Percentiles rank a stretch among this genome's conserved stretches.
These are phyloP conservation scores for Beauveria sp. DNA, from an alignment of 2,329 filamentous ascomycete species.

Conservation along the genomic window DNA sequence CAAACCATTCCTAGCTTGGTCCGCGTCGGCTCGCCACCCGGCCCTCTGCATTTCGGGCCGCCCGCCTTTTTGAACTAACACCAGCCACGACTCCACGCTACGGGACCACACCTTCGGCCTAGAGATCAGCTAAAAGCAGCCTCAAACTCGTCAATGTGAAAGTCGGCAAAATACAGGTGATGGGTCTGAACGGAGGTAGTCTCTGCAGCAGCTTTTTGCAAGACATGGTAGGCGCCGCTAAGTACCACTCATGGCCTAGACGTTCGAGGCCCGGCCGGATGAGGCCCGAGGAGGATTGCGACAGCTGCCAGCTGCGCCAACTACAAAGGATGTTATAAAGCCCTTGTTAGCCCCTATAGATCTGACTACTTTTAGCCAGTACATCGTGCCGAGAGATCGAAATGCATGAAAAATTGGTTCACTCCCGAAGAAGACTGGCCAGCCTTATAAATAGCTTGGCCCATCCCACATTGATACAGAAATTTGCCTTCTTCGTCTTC, in stretches of 20 bases:
- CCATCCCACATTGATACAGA: background rate
- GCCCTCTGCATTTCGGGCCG: background rate
- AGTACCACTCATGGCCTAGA: background rate
- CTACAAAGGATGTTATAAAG: background rate
- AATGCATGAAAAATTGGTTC: background rate
- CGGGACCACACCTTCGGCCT: background rate
- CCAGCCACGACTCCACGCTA: background rate
- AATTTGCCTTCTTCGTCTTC: no score
- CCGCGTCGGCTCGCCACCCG: background rate
- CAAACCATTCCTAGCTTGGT: no score
- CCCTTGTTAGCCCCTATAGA: background rate
- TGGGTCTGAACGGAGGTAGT: no score
- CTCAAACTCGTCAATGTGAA: background rate
- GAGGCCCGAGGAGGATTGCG: background rate
- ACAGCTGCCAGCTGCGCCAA: background rate
- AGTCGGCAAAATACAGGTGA: no score
- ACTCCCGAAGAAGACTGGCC: background rate
- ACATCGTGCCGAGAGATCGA: background rate
- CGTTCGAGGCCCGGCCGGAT: background rate
- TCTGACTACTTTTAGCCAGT: background rate
- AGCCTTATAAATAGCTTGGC: background rate
- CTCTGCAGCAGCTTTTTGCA: no score
- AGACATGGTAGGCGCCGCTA: background rate
- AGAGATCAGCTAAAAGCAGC: background rate
- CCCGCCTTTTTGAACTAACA: background rate